Conservation (phyloP, 2,329 filamentous ascomycete genomes). For the Chrysoporthe cubensis region DNA sequence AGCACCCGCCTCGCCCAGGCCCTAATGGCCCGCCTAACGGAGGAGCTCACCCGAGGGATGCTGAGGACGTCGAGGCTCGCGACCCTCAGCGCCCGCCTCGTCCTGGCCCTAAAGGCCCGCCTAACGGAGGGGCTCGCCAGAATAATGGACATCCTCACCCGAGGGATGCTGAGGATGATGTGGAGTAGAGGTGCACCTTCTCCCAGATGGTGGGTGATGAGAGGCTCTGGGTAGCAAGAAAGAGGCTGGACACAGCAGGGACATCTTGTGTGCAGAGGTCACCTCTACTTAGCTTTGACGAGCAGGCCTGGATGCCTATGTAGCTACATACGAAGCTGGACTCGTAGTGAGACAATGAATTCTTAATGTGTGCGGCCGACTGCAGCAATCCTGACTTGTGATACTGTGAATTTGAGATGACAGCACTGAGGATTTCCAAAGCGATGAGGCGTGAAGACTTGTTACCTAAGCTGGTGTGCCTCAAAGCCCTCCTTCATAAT, state of each 20-base stretch:
- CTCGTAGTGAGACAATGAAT: not conserved
- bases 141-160: conserved; percentile 1
- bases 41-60: not conserved
- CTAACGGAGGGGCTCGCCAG: not conserved
- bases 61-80: not conserved
- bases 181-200: not conserved
- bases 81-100: not conserved
- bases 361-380: not conserved
- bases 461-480: not conserved
- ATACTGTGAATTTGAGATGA: not conserved
- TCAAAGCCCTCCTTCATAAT: not conserved
- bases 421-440: not conserved
- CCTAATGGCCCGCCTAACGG: not conserved
- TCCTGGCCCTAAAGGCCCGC: not conserved
- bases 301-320: not conserved
- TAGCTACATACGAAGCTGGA: not conserved
- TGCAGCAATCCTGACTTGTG: not conserved
- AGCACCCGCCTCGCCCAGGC: not conserved
- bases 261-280: not conserved
- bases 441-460: not conserved
- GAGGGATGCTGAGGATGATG: conserved; percentile 6
- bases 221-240: too few species aligned
- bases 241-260: not conserved
- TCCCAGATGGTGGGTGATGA: not conserved
- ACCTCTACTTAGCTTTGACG: not conserved